Evolutionary conservation across 2,329 filamentous ascomycete genomes (phyloP), one percentile per base, ranked within the genome.

Genomic region (Arachnopeziza araneosa): DNA sequence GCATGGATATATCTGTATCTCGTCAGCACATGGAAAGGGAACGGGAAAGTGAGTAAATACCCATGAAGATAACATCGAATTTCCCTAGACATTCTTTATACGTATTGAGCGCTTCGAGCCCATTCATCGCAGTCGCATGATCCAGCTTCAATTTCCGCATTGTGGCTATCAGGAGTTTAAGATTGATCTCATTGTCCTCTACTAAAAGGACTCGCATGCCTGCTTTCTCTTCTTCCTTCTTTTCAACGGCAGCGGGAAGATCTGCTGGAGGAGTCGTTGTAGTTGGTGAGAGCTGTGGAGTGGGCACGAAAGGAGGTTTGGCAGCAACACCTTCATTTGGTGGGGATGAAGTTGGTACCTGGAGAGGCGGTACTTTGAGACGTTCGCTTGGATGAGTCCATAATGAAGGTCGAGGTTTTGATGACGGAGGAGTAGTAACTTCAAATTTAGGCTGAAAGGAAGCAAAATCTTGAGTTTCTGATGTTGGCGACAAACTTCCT

Each of bases 1-100:
- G 82, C 82, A 84, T 84, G 59, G 77, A 77, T 12, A 83, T 77
- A 63, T 84, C 82, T 75, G 74, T 52, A 61, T 21, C 44, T 26
- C 2, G 23, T 52, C 52, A 49, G 51, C n/a, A 49, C 17, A 32
- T 24, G n/a, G 24, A 54, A 24, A 30, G 17, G 23, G 54, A 24
- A 48, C 19, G 9, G 44, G 30, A 14, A 23, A 21, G 30, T 24
- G 24, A 54, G n/a, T 12, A 63, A 64, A 61, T 66, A 73, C 73
- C 80, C 78, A 82, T 82, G 23, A 82, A 74, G 7, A 81, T 73
- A 32, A 79, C 74, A 50, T 76, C 74, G 50, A 75, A 77, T 1
- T 67, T 57, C 8, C 71, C 69, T 1, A 69, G 63, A 0, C 67
- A 63, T 26, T 68, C 61, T 62, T 68, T 69, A 53, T 71, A 72